A percentile compares a stretch with the other conserved stretches of the same genome.
Evolutionary conservation across 805 yeast species (phyloP).

Genomic region (Starmerella sirachaensis): DNA sequence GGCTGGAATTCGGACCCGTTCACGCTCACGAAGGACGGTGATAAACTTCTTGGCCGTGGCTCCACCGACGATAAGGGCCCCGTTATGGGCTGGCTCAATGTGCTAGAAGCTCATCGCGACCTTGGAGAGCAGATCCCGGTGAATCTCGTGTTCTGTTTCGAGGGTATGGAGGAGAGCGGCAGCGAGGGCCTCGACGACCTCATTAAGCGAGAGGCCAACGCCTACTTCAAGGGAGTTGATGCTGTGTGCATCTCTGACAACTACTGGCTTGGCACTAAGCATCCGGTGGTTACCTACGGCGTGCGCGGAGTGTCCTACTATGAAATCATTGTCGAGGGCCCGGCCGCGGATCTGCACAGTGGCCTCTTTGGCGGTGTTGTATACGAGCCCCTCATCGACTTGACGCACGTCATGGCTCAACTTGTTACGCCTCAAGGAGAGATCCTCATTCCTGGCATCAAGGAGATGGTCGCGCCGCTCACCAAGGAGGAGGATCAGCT

Average conservation of each 20-base stretch:
- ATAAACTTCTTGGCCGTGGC: slow-evolving; percentile 79
- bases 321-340: slow-evolving; percentile 71
- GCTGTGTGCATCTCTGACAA: slow-evolving; percentile 94
- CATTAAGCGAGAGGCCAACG: slow-evolving; percentile 63
- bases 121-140: slow-evolving; percentile 85
- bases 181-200: slow-evolving; percentile 80
- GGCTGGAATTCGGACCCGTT: slow-evolving; percentile 97
- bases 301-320: slow-evolving; percentile 94
- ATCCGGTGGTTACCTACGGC: slow-evolving; percentile 96
- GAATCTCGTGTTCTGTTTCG: slow-evolving; percentile 83
- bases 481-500: slow-evolving; percentile 66
- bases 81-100: slow-evolving; percentile 91
- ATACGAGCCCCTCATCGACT: slow-evolving; percentile 95
- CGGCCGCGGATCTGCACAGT: slow-evolving; percentile 93
- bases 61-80: slow-evolving; percentile 98
- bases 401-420: slow-evolving; percentile 60
- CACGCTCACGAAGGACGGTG: slow-evolving; percentile 48
- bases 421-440: slow-evolving; percentile 75
- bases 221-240: slow-evolving; percentile 77
- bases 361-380: slow-evolving; percentile 96
- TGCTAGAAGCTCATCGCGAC: slow-evolving; percentile 77
- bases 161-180: slow-evolving; percentile 99
- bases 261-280: slow-evolving; percentile 95
- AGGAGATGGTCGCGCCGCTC: slow-evolving; percentile 90
- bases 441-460: slow-evolving; percentile 75